Base-by-base conservation (phyloP, 176 grass and related monocot genomes). In the Zoysia japonica region DNA sequence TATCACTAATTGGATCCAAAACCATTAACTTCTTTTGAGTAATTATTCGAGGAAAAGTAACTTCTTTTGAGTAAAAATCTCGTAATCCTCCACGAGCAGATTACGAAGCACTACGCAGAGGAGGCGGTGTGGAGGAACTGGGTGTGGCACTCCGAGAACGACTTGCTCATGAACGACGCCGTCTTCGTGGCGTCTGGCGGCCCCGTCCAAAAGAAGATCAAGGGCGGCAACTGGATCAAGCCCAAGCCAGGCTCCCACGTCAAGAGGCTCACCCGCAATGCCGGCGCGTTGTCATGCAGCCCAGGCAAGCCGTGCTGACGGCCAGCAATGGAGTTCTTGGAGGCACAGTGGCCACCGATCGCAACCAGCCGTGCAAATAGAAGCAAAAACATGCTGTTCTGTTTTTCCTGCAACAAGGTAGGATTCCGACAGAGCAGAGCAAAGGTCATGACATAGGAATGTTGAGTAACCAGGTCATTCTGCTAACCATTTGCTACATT, bases 221-320 rank as follows among this genome's bases (percentile, higher is more conserved):
- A 28, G 28, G 28, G 28, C 28, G 28, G 28, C 28, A 28, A 28
- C 28, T 28, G 28, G 28, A 28, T 28, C 28, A 28, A 28, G 28
- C 28, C 28, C 28, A 28, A 28, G 28, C 28, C 28, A 28, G 28
- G 28, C 28, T 28, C 28, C 28, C 28, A 28, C 28, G 28, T 28
- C 28, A 28, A 28, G 28, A 28, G 28, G 28, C 28, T 28, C 28
- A 28, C 28, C 28, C 28, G 28, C 28, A 28, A 28, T 28, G 28
- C 28, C 28, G 28, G 28, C 28, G 28, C 28, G 28, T 28, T 28
- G 28, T 15, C 74, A 0, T 97, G 93, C 70, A 17, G 50, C 5
- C 17, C 57, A 1, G 81, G 74, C 50, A 46, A 9, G 2, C 40
- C 78, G 15, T 97, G 93, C 78, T 91, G 79, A 93, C 74, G n/a